phyloP scores from a whole-genome alignment of 306 rosid genomes.

The Rosa lucieae region DNA sequence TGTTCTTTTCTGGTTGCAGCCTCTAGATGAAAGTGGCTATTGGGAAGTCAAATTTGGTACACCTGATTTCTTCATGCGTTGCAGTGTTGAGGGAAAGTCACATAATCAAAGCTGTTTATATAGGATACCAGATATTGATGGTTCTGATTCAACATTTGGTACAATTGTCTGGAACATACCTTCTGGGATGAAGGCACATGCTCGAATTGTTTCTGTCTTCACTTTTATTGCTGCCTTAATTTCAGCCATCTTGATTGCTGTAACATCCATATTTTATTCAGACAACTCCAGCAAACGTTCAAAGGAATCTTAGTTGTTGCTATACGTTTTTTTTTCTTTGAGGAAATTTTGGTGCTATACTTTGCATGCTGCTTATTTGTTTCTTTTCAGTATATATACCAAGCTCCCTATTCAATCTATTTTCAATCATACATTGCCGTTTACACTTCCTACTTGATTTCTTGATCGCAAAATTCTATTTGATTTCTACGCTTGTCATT shows the following conservation, averaged over 20 bases:
- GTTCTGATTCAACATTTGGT: constrained; percentile 23
- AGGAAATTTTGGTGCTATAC: not conserved
- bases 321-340: not conserved
- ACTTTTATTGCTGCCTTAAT: constrained; percentile 63
- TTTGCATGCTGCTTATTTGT: not conserved
- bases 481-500: not conserved
- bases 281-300: constrained; percentile 27
- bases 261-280: constrained; percentile 44
- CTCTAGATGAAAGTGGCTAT: constrained; percentile 71
- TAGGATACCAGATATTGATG: constrained; percentile 27
- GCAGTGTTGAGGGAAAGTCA: constrained; percentile 38
- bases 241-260: constrained; percentile 55
- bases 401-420: constrained; percentile 46
- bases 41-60: constrained; percentile 51
- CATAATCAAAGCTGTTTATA: constrained; percentile 44
- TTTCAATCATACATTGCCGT: constrained; percentile 6
- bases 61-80: constrained; percentile 61
- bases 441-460: constrained; percentile 35
- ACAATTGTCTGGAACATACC: constrained; percentile 66
- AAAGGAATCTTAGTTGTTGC: constrained; percentile 38
- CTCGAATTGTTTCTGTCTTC: constrained; percentile 43
- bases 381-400: not conserved
- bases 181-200: constrained; percentile 59
- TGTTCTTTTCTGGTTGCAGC: constrained; percentile 42
- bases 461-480: not conserved